Conservation (phyloP, 2,329 filamentous ascomycete genomes). For the Aspergillus costaricaensis region DNA sequence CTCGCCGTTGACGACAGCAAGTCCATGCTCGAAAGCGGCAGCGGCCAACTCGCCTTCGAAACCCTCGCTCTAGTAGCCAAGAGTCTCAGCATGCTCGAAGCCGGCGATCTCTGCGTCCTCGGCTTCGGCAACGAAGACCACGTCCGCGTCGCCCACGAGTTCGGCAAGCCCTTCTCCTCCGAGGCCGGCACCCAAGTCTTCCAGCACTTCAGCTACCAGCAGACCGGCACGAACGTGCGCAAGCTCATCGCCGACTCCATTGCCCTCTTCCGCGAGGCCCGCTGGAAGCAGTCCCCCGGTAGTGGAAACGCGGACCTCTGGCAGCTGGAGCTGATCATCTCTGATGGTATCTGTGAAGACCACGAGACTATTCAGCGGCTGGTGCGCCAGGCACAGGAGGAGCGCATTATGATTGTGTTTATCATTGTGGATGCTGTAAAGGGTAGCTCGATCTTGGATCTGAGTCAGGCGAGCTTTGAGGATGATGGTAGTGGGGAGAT, state of each 20-base stretch:
- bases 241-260: conserved; percentile 76
- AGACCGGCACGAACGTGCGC: conserved; percentile 82
- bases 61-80: conserved; percentile 90
- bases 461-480: conserved; percentile 83
- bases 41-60: conserved; percentile 82
- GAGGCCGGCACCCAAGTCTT: conserved; percentile 83
- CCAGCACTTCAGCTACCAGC: conserved; percentile 79
- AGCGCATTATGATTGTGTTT: conserved; percentile 97
- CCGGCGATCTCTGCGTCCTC: conserved; percentile 86
- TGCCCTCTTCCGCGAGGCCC: conserved; percentile 76
- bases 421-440: conserved; percentile 79
- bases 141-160: conserved; percentile 82
- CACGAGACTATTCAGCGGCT: conserved; percentile 81
- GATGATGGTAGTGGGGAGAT: conserved; percentile 62
- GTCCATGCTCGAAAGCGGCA: conserved; percentile 83
- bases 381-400: conserved; percentile 83
- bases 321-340: conserved; percentile 92
- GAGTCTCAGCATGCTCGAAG: conserved; percentile 87
- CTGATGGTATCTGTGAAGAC: conserved; percentile 88
- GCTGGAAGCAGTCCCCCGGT: conserved; percentile 57
- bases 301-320: conserved; percentile 72
- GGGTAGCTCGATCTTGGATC: conserved; percentile 69
- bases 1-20: conserved; percentile 95
- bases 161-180: conserved; percentile 76
- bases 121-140: conserved; percentile 75